Base-by-base conservation (phyloP, 192 early-diverging fungal genomes). In the Phlyctochytrium arcticum region DNA sequence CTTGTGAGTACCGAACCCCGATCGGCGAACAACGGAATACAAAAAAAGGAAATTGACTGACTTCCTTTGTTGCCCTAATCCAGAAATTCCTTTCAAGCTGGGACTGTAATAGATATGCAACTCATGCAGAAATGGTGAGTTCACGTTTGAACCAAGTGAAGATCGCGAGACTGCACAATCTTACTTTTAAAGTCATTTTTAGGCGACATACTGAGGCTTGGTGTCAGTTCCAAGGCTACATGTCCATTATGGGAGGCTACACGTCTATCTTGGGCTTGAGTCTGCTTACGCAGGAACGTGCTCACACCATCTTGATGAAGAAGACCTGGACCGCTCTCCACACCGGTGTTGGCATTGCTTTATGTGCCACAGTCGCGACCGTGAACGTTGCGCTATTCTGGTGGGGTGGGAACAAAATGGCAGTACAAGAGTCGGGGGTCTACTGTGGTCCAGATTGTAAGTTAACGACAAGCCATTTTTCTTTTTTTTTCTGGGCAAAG, bases 381-480 rank as follows among this genome's bases (percentile, higher is more conserved):
- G 24, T 54, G n/a, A 21, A 32, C 32, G 30, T 48, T 3, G 3
- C 61, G 10, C 15, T 29, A n/a, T 63, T 12, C 32, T 57, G 54
- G 3, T 63, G 4, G 15, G 30, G 32, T 5, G 61, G 61, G 3
- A 54, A 54, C 21, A 10, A 34, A 36, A 19, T 35, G 15, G 61
- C 61, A 8, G 21, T 63, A 48, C 61, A 63, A 24, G 61, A 63
- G 49, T 27, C 48, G 23, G 61, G 61, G 35, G 27, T 63, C 3
- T 63, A 63, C 35, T 63, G 61, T 54, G 17, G 48, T 32, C 61
- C 61, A 23, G 61, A 63, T 54, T 63, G 61, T 63, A 36, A 63
- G 61, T 55, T 9, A 17, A 44, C 3, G 2, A 8, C 36, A 30
- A 4, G n/a, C n/a, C 39, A 48, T 6, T 1, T 4, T 8, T n/a